Base-by-base conservation (phyloP, 805 yeast genomes). In the Saccharomycopsis schoenii region DNA sequence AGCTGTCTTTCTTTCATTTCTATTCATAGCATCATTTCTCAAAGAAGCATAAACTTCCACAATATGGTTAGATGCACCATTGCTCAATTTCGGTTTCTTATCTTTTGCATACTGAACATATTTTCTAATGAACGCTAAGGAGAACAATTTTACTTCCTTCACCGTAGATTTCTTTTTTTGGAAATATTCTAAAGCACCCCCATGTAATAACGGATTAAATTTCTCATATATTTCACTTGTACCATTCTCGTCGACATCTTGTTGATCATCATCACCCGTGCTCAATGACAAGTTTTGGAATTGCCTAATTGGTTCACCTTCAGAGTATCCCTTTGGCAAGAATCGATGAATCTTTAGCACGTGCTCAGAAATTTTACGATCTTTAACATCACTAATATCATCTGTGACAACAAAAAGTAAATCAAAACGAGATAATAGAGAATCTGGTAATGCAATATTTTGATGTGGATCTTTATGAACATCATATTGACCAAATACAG, bases 381-480 rank as follows among this genome's bases (percentile, higher is more conserved):
- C 98, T 69, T 86, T 83, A 24, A 82, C 79, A 64, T 90, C 96
- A 61, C 89, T 83, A 40, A 93, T 89, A 68, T 94, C 97, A 74
- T 94, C 99, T 0, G 98, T 94, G 9, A 94, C 97, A 57, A 94
- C 94, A 69, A 94, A 94, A 58, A 94, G 74, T 70, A 94, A 80
- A 80, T 94, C 99, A 70, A 94, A 94, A 83, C 99, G 96, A 17
- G 98, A 93, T 63, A 94, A 79, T 62, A 94, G 78, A 11, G 99
- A 94, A 75, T 94, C 99, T 1, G 99, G 99, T 60, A 94, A 79
- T 0, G 98, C 98, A 68, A 94, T 94, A 71, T 94, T 94, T 72
- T 89, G 88, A 73, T 92, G 97, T 2, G 99, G 98, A 67, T 93
- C 96, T 75, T 89, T 90, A 73, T 89, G 96, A 24, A 92, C 85